phyloP scores from a whole-genome alignment of 768 basidiomycete species.

The Gymnopilus junonius region DNA sequence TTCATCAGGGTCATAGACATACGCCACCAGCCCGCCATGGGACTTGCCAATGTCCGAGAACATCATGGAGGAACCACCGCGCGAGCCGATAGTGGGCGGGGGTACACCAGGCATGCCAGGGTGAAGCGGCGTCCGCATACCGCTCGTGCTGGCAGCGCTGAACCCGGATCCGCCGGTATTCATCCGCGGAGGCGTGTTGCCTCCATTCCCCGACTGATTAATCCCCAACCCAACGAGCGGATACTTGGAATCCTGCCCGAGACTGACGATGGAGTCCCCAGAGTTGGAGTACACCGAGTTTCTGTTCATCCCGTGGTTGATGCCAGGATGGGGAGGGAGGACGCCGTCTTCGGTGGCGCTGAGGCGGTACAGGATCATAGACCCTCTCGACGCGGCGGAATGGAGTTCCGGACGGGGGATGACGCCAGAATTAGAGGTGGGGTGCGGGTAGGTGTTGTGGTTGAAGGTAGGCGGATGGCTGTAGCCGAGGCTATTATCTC shows the following conservation, averaged over 20 bases:
- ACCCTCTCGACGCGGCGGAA: slow-evolving; percentile 22
- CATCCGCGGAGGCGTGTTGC: slow-evolving; percentile 1
- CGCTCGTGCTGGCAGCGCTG: background rate
- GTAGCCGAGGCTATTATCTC: background rate
- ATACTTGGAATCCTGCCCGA: slow-evolving; percentile 37
- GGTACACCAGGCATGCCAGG: slow-evolving; percentile 12
- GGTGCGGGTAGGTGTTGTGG: background rate
- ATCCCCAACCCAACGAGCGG: slow-evolving; percentile 16
- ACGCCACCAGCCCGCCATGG: slow-evolving; percentile 54
- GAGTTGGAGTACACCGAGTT: slow-evolving; percentile 30
- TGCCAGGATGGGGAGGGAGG: slow-evolving; percentile 14
- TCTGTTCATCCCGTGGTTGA: slow-evolving; percentile 10
- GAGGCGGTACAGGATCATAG: slow-evolving; percentile 39
- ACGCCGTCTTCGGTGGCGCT: slow-evolving; percentile 14
- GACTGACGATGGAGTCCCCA: slow-evolving; percentile 31
- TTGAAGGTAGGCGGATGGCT: background rate
- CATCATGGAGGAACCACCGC: slow-evolving; percentile 5
- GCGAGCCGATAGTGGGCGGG: slow-evolving; percentile 7
- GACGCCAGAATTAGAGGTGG: background rate
- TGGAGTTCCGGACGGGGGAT: background rate
- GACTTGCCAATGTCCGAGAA: slow-evolving; percentile 9
- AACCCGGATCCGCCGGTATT: slow-evolving; percentile 4
- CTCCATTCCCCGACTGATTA: background rate
- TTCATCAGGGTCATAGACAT: slow-evolving; percentile 61
- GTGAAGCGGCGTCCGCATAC: background rate